Evolutionary conservation across 495 filamentous ascomycete genomes (phyloP).

Genomic region (Clavariopsis aquatica): DNA sequence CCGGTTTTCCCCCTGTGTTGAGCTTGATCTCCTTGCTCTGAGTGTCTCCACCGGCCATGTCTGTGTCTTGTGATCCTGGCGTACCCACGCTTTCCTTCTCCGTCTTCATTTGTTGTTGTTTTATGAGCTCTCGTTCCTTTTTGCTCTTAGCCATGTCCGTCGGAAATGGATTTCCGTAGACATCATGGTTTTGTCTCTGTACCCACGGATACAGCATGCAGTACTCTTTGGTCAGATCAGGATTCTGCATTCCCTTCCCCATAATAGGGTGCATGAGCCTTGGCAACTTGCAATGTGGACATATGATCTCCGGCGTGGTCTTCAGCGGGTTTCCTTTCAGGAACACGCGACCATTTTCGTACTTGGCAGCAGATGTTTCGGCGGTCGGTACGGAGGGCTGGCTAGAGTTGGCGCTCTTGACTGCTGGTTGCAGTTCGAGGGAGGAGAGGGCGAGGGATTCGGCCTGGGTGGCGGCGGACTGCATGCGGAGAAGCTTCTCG

Average conservation of each 20-base stretch:
- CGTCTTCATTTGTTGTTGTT: constrained; percentile 38
- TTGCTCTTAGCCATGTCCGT: constrained; percentile 59
- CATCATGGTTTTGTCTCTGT: constrained; percentile 71
- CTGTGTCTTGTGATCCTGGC: constrained; percentile 41
- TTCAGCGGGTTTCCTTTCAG: constrained; percentile 76
- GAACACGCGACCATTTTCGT: constrained; percentile 68
- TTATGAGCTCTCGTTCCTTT: constrained; percentile 49
- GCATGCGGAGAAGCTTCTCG: constrained; percentile 59
- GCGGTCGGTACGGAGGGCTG: constrained; percentile 45
- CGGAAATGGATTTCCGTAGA: constrained; percentile 77
- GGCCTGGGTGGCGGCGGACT: constrained; percentile 60
- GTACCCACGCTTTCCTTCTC: constrained; percentile 38
- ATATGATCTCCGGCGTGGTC: constrained; percentile 69
- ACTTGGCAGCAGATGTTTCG: constrained; percentile 70
- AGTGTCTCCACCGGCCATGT: constrained; percentile 22
- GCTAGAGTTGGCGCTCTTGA: constrained; percentile 31
- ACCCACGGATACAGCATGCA: constrained; percentile 77
- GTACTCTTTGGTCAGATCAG: constrained; percentile 53
- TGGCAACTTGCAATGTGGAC: constrained; percentile 47
- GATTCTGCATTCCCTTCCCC: constrained; percentile 42
- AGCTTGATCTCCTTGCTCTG: constrained; percentile 36
- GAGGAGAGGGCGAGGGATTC: constrained; percentile 62
- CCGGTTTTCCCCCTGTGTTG: constrained; percentile 54
- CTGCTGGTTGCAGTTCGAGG: constrained; percentile 49
- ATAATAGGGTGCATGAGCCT: constrained; percentile 46